phyloP scores from a whole-genome alignment of 306 rosid genomes.

The Prunus armeniaca region DNA sequence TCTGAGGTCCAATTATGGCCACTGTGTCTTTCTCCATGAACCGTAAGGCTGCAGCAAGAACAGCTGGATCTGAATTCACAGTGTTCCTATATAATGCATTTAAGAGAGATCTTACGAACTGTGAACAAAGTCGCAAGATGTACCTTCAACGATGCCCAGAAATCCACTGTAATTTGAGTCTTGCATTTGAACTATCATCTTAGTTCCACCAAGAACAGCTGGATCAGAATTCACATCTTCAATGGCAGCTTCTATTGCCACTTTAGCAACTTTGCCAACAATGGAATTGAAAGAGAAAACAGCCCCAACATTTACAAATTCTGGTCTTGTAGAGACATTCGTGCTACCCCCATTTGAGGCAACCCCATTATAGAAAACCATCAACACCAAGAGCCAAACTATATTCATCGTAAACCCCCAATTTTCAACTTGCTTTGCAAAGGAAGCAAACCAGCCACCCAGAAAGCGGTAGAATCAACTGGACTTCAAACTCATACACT shows the following conservation, averaged over 20 bases:
- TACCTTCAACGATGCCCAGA: constrained; percentile 84
- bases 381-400: constrained; percentile 45
- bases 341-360: constrained; percentile 40
- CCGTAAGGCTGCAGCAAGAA: constrained; percentile 59
- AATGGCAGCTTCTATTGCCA: constrained; percentile 68
- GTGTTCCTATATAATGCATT: constrained; percentile 13
- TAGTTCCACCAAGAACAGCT: constrained; percentile 55
- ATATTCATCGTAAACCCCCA: constrained; percentile 40
- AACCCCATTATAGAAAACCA: constrained; percentile 39
- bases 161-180: constrained; percentile 79
- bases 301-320: constrained; percentile 61
- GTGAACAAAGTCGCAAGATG: constrained; percentile 14
- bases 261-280: constrained; percentile 55
- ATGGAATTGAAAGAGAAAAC: constrained; percentile 55
- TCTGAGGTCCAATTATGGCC: constrained; percentile 94
- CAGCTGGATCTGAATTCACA: not conserved
- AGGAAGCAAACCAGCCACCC: constrained; percentile 22
- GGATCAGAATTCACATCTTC: constrained; percentile 84
- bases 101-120: not conserved
- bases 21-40: constrained; percentile 67
- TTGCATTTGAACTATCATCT: constrained; percentile 43
- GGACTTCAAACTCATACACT: constrained; percentile 15
- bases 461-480: not conserved
- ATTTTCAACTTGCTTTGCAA: constrained; percentile 29
- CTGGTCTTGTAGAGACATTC: constrained; percentile 50